Evolutionary conservation across 495 filamentous ascomycete genomes (phyloP), one percentile per base, ranked within the genome.

Genomic region (Aspergillus heteromorphus): DNA sequence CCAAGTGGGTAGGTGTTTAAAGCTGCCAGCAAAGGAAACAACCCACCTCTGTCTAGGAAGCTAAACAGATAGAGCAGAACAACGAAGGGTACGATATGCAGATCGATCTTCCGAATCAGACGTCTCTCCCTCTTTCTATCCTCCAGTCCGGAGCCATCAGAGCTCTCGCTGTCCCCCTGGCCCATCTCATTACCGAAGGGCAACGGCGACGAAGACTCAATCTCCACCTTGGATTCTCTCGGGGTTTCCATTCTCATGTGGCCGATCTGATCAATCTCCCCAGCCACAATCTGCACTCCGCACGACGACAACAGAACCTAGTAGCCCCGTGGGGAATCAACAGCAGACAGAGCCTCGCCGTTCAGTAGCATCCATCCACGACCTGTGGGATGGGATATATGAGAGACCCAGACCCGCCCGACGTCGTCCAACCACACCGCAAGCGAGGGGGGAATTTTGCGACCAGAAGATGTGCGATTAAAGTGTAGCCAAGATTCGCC

Each of bases 1-100:
- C 34, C 13, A 53, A 38, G 38, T 17, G 62, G 55, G 38, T n/a
- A n/a, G n/a, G n/a, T n/a, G n/a, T n/a, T n/a, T n/a, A n/a, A n/a
- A n/a, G n/a, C n/a, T n/a, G n/a, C n/a, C n/a, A n/a, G n/a, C n/a
- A 27, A 45, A 30, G 49, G 30, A 6, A 49, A n/a, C 23, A 50
- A 48, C 58, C 50, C 55, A 73, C 70, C 72, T 68, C 83, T 70
- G 59, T 88, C 85, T n/a, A 88, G 65, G 59, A 87, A 88, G 53
- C 78, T 80, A 45, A 87, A 77, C 13, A 87, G 65, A 64, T 87
- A 87, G 11, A 87, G 65, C 27, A 81, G 51, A 53, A 85, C 80
- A 6, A 84, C 73, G 11, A 86, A 69, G 0, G 84, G 84, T 9
- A 87, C 64, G 31, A 88, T 79, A 56, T 80, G 70, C 16, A 75